Evolutionary conservation across 257 asterid genomes (phyloP), one percentile per base, ranked within the genome.

Genomic region (Oldenlandia corymbosa): DNA sequence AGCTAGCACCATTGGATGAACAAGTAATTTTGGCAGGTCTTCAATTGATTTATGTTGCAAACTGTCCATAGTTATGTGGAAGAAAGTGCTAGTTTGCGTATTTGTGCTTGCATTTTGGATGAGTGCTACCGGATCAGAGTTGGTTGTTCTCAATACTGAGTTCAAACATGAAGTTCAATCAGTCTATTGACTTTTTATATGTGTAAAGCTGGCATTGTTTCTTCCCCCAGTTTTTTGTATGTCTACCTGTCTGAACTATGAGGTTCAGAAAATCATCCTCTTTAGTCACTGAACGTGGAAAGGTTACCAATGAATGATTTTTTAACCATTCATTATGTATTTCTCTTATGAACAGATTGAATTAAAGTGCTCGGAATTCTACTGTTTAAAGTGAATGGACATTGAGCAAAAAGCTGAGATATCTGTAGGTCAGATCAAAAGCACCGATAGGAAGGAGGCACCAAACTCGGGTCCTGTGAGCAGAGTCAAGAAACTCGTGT

Each of bases 401-500:
- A 12, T 31, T 4, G 56, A 41, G 31, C 62, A 57, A 14, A 36
- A 64, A 48, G 58, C 20, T 34, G 66, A 66, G n/a, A 16, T 34
- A 54, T 51, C 42, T 17, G 20, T 41, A 28, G 42, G 34, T 55
- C 41, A 34, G 56, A 57, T 42, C 14, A 80, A 66, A 51, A 72
- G 52, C 76, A 61, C 82, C 14, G 73, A 76, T 65, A 60, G 70
- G 17, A 71, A 81, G 0, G 79, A 69, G 56, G 52, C 67, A 13
- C 74, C 67, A 60, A 60, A 68, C 69, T 75, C 88, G 12, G 63
- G 61, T 23, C 67, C 52, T 32, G 86, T 87, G 7, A 65, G 71
- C 32, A 75, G 62, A n/a, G 95, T 77, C 47, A 84, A 82, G 85
- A 82, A 81, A 73, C 85, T 92, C 65, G 75, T 89, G 37, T 67